Evolutionary conservation across 345 rosid species (phyloP).

Genomic region (Xanthoceras sorbifolium): DNA sequence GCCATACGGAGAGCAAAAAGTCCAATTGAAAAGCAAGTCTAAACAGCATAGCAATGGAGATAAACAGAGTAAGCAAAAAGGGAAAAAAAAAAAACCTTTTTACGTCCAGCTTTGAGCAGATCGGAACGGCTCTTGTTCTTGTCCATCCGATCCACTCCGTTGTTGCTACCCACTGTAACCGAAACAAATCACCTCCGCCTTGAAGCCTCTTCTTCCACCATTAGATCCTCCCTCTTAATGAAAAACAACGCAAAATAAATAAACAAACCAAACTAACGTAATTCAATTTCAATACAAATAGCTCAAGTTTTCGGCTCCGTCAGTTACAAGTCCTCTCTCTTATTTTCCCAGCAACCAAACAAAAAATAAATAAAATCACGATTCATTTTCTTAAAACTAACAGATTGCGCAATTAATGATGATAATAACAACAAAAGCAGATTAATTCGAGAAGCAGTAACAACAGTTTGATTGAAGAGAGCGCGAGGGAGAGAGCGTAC

Average conservation of each 20-base stretch:
- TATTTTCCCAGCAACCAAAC: constrained; percentile 7
- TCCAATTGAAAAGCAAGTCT: neutral
- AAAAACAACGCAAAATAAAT: constrained; percentile 8
- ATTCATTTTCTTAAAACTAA: neutral
- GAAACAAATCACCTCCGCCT: constrained; percentile 27
- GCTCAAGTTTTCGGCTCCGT: neutral
- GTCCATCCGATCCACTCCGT: constrained; percentile 65
- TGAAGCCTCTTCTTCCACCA: constrained; percentile 41
- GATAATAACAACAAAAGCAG: neutral
- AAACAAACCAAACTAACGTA: neutral
- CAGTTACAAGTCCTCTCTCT: neutral
- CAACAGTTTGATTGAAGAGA: neutral
- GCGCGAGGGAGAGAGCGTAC: neutral
- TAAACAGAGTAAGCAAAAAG: neutral
- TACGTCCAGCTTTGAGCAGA: constrained; percentile 92
- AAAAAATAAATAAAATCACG: neutral
- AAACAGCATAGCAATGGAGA: neutral
- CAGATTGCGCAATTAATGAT: neutral
- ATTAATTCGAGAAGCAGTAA: neutral
- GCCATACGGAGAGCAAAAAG: neutral
- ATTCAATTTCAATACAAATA: neutral
- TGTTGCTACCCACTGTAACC: constrained; percentile 29
- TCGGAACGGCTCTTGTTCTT: constrained; percentile 87
- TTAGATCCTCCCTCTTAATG: constrained; percentile 27
- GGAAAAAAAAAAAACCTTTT: constrained; percentile 64